These are phyloP conservation scores for Lippia alba DNA, from an alignment of 305 asterid genomes.

Conservation along the genomic window DNA sequence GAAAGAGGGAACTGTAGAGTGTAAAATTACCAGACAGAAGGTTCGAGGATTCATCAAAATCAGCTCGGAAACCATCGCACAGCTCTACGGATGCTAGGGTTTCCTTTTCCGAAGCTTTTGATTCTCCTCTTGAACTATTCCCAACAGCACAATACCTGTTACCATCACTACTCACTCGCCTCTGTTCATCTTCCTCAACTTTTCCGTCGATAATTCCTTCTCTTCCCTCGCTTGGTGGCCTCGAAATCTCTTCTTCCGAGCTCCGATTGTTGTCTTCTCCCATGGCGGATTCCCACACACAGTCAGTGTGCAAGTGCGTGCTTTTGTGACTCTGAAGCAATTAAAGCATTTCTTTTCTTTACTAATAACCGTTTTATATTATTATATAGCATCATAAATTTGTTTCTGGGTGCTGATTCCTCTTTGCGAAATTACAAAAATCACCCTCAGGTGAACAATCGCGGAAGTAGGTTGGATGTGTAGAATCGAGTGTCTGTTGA, in stretches of 20 bases:
- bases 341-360: conserved; percentile 26
- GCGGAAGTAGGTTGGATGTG: no score
- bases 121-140: conserved; percentile 33
- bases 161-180: conserved; percentile 35
- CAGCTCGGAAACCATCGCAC: conserved; percentile 36
- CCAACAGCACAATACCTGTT: conserved; percentile 38
- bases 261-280: conserved; percentile 46
- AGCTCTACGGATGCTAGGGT: conserved; percentile 50
- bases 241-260: conserved; percentile 35
- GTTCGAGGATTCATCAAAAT: conserved; percentile 47
- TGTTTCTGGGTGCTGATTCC: conserved; percentile 5
- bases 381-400: conserved; percentile 19
- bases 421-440: conserved; percentile 24
- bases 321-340: conserved; percentile 44
- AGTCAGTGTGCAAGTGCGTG: conserved; percentile 47
- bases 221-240: conserved; percentile 21
- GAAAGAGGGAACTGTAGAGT: neutral
- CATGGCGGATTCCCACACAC: conserved; percentile 56
- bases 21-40: conserved; percentile 52
- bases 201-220: conserved; percentile 32
- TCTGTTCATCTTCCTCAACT: conserved; percentile 39
- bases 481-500: neutral
- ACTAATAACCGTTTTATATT: conserved; percentile 27
- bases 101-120: conserved; percentile 38
- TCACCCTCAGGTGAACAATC: neutral